These are phyloP conservation scores for Annulohypoxylon truncatum DNA, from an alignment of 2,329 filamentous ascomycete genomes.

Conservation along the genomic window DNA sequence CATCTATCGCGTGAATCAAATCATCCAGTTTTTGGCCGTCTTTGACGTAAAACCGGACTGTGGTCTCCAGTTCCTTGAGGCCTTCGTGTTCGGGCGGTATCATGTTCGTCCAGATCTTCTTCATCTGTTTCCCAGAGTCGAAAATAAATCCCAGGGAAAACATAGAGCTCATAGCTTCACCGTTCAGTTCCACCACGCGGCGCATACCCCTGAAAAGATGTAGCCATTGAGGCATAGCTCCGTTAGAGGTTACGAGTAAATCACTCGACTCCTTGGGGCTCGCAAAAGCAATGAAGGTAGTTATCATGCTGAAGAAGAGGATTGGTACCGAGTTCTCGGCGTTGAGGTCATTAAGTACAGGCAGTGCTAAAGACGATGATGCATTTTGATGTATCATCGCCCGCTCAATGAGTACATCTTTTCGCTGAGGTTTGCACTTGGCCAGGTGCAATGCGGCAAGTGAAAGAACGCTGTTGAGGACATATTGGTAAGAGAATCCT, in stretches of 20 bases:
- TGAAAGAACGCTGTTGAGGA: constrained; percentile 62
- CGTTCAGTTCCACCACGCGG: constrained; percentile 48
- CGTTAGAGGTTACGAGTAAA: constrained; percentile 52
- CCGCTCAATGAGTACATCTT: constrained; percentile 54
- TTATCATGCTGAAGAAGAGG: constrained; percentile 55
- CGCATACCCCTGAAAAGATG: constrained; percentile 52
- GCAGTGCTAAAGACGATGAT: constrained; percentile 48
- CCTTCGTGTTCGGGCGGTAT: constrained; percentile 39
- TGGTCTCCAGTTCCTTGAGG: constrained; percentile 40
- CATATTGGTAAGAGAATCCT: constrained; percentile 59
- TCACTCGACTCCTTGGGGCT: constrained; percentile 51
- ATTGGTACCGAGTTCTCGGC: constrained; percentile 52
- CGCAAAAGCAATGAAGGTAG: constrained; percentile 53
- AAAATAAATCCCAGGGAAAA: constrained; percentile 48
- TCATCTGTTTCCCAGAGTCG: constrained; percentile 41
- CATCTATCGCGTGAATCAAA: constrained; percentile 31
- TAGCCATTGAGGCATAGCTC: constrained; percentile 54
- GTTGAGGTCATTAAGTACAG: constrained; percentile 50
- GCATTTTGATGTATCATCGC: constrained; percentile 53
- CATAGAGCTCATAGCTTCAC: constrained; percentile 34
- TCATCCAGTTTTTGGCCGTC: constrained; percentile 28
- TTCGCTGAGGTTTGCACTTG: constrained; percentile 52
- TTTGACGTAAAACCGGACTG: constrained; percentile 30
- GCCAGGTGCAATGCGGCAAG: constrained; percentile 63
- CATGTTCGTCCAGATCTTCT: constrained; percentile 28